These are phyloP conservation scores for Tricholoma sp. DNA, from an alignment of 768 basidiomycete species.

Conservation along the genomic window DNA sequence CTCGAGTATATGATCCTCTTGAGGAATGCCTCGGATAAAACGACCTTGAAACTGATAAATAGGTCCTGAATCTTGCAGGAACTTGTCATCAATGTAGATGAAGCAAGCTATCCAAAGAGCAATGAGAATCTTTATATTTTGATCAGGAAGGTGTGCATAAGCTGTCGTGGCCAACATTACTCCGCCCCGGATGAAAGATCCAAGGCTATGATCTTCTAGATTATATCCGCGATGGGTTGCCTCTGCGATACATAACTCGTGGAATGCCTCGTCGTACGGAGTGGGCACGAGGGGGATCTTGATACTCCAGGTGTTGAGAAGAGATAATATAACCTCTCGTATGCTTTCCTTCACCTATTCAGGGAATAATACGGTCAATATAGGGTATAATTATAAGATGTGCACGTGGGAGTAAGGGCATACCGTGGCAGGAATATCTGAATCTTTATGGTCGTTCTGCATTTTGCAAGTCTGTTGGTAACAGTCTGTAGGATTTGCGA, in stretches of 20 bases:
- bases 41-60: conserved; percentile 29
- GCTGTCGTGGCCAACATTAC: conserved; percentile 22
- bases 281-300: neutral
- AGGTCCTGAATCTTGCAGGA: conserved; percentile 16
- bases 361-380: neutral
- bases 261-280: conserved; percentile 5
- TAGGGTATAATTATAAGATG: neutral
- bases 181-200: conserved; percentile 27
- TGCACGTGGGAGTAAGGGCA: neutral
- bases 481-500: no score
- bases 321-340: neutral
- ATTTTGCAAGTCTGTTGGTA: no score
- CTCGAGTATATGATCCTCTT: conserved; percentile 26
- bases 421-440: neutral
- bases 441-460: no score
- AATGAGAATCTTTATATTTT: conserved; percentile 27
- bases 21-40: conserved; percentile 21
- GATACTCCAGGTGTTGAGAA: neutral
- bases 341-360: neutral
- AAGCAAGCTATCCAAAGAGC: conserved; percentile 34
- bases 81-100: conserved; percentile 33
- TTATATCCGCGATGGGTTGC: conserved; percentile 20
- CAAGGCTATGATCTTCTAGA: conserved; percentile 17
- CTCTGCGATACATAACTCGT: conserved; percentile 17
- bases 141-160: conserved; percentile 24